phyloP scores from a whole-genome alignment of 176 grass and related monocot species.

The Rhynchospora pubera region DNA sequence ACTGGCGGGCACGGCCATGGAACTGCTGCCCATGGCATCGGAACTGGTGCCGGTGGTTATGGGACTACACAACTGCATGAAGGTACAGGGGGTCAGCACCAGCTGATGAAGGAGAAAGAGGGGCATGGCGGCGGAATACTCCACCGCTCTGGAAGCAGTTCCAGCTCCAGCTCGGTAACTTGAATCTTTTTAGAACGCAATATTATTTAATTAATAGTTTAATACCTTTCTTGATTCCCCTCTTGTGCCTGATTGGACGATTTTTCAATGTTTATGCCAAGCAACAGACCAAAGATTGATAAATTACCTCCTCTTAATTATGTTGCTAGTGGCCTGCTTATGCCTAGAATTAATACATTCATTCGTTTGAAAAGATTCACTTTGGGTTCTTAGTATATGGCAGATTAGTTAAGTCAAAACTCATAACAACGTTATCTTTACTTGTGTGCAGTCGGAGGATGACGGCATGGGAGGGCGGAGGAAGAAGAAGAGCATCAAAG shows the following conservation, averaged over 20 bases:
- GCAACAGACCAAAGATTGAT: too few relatives aligned
- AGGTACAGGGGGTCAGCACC: slow-evolving; percentile 23
- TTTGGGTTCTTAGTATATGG: too few relatives aligned
- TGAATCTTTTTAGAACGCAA: too few relatives aligned
- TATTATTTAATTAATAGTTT: too few relatives aligned
- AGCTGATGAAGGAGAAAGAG: slow-evolving; percentile 22
- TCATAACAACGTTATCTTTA: neutral
- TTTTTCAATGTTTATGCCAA: too few relatives aligned
- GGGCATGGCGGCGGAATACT: slow-evolving; percentile 30
- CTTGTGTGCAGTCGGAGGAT: slow-evolving; percentile 47
- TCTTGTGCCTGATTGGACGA: too few relatives aligned
- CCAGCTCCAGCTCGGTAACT: slow-evolving; percentile 60
- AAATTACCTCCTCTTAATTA: too few relatives aligned
- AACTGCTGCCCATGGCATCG: neutral
- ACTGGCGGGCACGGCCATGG: neutral
- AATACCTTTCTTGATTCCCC: too few relatives aligned
- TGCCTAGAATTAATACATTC: too few relatives aligned
- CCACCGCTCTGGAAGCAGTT: slow-evolving; percentile 48
- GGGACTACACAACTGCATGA: slow-evolving; percentile 7
- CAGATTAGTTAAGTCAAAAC: neutral
- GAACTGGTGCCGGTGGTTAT: neutral
- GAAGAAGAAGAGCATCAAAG: slow-evolving; percentile 72
- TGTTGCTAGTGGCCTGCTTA: too few relatives aligned
- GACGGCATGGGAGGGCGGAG: slow-evolving; percentile 45
- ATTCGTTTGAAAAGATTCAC: too few relatives aligned